phyloP scores from a whole-genome alignment of 2,329 filamentous ascomycete species.

The Fusarium nurragi region DNA sequence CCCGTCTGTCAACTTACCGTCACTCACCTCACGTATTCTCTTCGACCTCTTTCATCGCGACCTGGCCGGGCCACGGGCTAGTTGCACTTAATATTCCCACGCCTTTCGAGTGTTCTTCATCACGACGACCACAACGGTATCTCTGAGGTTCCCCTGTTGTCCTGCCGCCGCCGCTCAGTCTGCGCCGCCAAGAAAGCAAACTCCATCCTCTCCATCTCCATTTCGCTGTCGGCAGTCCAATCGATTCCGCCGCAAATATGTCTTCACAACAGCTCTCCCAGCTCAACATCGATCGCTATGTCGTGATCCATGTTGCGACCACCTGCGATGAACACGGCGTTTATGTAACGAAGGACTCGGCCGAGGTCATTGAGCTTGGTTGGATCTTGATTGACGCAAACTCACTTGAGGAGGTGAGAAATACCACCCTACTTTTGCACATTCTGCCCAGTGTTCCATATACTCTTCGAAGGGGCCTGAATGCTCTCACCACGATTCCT shows the following conservation, averaged over 20 bases:
- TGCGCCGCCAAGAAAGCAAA: constrained; percentile 30
- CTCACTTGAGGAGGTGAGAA: constrained; percentile 86
- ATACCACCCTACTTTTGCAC: constrained; percentile 15
- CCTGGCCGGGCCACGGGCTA: constrained; percentile 52
- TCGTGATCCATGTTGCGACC: constrained; percentile 97
- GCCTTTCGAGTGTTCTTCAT: constrained; percentile 36
- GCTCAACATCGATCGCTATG: constrained; percentile 90
- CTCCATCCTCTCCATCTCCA: constrained; percentile 30
- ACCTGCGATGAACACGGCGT: constrained; percentile 99
- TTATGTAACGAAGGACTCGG: constrained; percentile 98
- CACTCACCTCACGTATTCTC: constrained; percentile 35
- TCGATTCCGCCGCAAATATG: constrained; percentile 48
- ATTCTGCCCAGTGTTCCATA: constrained; percentile 3
- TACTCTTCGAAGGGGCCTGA: neutral
- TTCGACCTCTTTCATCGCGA: constrained; percentile 44
- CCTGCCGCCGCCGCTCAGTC: constrained; percentile 25
- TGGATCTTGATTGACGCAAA: constrained; percentile 97
- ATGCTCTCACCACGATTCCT: neutral
- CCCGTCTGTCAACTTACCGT: constrained; percentile 36
- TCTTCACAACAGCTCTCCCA: constrained; percentile 58
- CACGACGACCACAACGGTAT: constrained; percentile 20
- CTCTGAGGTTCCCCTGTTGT: constrained; percentile 22
- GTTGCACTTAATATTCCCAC: constrained; percentile 43
- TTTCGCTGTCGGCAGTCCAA: constrained; percentile 36
- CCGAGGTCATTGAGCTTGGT: constrained; percentile 98